Base-by-base conservation (phyloP, 1,284 basidiomycete genomes). In the Microbotryum intermedium region DNA sequence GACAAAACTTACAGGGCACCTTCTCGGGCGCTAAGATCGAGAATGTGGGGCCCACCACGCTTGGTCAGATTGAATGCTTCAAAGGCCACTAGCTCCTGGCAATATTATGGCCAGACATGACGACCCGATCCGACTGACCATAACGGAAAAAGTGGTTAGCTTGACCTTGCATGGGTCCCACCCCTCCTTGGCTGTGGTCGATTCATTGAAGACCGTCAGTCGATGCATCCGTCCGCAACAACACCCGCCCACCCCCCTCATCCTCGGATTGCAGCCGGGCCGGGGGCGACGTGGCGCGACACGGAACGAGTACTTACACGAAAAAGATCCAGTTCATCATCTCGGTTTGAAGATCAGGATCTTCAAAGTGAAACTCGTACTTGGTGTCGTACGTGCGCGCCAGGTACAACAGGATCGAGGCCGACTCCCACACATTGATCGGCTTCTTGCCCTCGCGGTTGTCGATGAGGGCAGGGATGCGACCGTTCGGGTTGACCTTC, bases 141-240 rank as follows among this genome's bases (percentile, higher is more conserved):
- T 39, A 39, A 20, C 52, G 52, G 39, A 30, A 59, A 50, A 68
- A 68, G 51, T 66, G 65, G 51, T 68, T 68, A 16, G 66, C 61
- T 44, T 66, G 64, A 23, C 50, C 63, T n/a, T 60, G 59, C 54
- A 61, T 62, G 0, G 60, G 62, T 10, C 61, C 61, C 20, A 53
- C 42, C n/a, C 59, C 62, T n/a, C 62, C 60, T 20, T 58, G 59
- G 18, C 34, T 39, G 34, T 39, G 34, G 10, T 39, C 34, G 34
- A 39, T 16, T 5, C 34, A 39, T 5, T 1, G 18, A 11, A 39
- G 13, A 16, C 34, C 34, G 11, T 39, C 34, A 39, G 34, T 39
- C 13, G 18, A 39, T 16, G 34, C 18, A 39, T 39, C 4, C 34
- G 34, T 39, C 34, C 34, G 34, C 34, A n/a, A 16, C 34, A 39